A percentile compares a stretch with the other conserved stretches of the same genome.
Evolutionary conservation across 441 rosid species (phyloP).

Genomic region (Biscutella laevigata): DNA sequence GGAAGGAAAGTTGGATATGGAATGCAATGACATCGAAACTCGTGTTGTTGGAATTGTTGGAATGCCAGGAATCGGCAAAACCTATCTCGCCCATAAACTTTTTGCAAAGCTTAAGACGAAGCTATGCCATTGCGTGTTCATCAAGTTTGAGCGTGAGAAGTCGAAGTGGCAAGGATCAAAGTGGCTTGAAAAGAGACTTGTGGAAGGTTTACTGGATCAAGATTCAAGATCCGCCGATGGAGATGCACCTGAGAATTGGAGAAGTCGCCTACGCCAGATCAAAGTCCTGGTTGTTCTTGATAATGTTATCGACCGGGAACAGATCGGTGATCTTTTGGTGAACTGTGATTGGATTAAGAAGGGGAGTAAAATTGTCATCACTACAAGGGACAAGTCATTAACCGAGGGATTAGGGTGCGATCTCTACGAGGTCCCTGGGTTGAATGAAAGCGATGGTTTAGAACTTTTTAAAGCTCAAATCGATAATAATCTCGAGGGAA

Average conservation of each 20-base stretch:
- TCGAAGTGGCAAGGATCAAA: background rate
- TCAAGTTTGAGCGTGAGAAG: background rate
- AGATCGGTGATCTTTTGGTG: background rate
- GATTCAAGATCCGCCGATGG: background rate
- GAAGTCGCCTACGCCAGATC: no score
- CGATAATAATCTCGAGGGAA: no score
- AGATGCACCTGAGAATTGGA: no score
- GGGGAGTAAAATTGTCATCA: conserved; percentile 18
- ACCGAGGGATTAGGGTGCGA: background rate
- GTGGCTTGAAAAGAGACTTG: background rate
- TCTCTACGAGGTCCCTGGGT: background rate
- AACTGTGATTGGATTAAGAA: background rate
- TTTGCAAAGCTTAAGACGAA: no score
- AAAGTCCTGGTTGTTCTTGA: conserved; percentile 6
- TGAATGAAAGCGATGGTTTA: background rate
- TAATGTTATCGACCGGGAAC: background rate
- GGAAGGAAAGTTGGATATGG: background rate
- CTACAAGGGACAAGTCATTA: conserved; percentile 10
- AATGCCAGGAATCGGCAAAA: background rate
- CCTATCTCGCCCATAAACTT: background rate
- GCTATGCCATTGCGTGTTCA: no score
- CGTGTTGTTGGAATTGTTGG: conserved; percentile 11
- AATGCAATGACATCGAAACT: background rate
- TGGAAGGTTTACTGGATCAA: no score
- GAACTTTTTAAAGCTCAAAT: background rate